A percentile compares a stretch with the other conserved stretches of the same genome.
Conservation (phyloP, 2,329 filamentous ascomycete species). For the Trichophyton simii region DNA sequence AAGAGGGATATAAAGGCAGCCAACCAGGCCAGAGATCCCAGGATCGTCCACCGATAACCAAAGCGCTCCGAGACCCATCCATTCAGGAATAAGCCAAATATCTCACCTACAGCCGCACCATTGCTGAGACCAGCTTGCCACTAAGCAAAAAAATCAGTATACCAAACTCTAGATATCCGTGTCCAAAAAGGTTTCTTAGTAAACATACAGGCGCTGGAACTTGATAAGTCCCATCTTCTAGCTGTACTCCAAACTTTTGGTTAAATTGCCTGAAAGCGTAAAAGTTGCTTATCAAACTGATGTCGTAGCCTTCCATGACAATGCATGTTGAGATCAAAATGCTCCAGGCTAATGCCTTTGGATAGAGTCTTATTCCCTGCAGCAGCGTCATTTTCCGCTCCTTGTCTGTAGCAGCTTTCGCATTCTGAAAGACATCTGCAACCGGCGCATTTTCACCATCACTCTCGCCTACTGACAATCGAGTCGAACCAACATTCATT, state of each 20-base stretch:
- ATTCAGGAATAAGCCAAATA: slow-evolving; percentile 41
- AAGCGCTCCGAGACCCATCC: slow-evolving; percentile 41
- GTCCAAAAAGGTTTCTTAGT: neutral
- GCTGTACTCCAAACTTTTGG: slow-evolving; percentile 28
- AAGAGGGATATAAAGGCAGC: slow-evolving; percentile 39
- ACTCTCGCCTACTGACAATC: neutral
- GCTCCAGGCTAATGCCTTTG: slow-evolving; percentile 75
- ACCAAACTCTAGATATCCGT: slow-evolving; percentile 2
- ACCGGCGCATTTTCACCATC: slow-evolving; percentile 4
- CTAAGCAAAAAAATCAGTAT: slow-evolving; percentile 15
- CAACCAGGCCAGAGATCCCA: slow-evolving; percentile 35
- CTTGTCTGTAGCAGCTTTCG: slow-evolving; percentile 33
- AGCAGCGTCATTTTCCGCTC: slow-evolving; percentile 56
- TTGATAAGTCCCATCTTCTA: slow-evolving; percentile 26
- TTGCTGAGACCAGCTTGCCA: slow-evolving; percentile 37
- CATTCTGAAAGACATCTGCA: slow-evolving; percentile 28
- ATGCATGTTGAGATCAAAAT: slow-evolving; percentile 82
- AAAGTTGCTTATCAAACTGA: slow-evolving; percentile 71
- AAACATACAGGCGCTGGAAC: slow-evolving; percentile 28
- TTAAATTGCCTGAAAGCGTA: slow-evolving; percentile 40
- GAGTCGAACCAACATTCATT: neutral
- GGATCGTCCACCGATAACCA: slow-evolving; percentile 41
- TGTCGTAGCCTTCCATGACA: slow-evolving; percentile 82
- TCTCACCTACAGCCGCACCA: slow-evolving; percentile 34
- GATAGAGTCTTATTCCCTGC: slow-evolving; percentile 70